A percentile compares a stretch with the other conserved stretches of the same genome.
Evolutionary conservation across 306 rosid genomes (phyloP).

Genomic region (Trichosanthes truncata): DNA sequence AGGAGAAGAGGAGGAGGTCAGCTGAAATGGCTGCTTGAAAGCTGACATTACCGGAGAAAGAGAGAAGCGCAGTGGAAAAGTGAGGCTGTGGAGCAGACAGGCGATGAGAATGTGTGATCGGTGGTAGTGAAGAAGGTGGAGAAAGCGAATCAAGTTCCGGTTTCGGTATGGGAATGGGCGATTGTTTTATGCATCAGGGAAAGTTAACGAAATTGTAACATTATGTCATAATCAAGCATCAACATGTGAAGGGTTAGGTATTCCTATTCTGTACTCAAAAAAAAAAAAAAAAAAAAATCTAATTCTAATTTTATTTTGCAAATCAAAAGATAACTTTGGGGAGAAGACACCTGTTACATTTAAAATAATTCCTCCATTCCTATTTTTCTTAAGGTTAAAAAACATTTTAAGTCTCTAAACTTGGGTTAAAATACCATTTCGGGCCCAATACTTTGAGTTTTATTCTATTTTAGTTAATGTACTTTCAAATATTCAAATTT

Average conservation of each 20-base stretch:
- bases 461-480: no score
- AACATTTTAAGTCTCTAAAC: no score
- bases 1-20: slow-evolving; percentile 13
- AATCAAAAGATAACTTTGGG: no score
- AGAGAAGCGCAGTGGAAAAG: neutral
- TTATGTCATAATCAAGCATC: neutral
- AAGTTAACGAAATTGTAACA: neutral
- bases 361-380: no score
- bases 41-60: slow-evolving; percentile 31
- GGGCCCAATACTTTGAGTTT: no score
- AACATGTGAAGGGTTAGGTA: neutral
- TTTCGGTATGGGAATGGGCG: neutral
- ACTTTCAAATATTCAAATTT: no score
- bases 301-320: no score
- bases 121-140: neutral
- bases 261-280: no score
- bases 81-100: neutral
- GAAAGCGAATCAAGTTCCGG: neutral
- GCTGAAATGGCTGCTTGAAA: slow-evolving; percentile 38
- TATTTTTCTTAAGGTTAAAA: no score
- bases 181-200: neutral
- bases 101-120: neutral
- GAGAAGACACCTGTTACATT: no score
- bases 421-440: no score
- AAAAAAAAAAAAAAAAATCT: no score